These are phyloP conservation scores for Ustilago crameri DNA, from an alignment of 1,284 basidiomycete species.

Conservation along the genomic window DNA sequence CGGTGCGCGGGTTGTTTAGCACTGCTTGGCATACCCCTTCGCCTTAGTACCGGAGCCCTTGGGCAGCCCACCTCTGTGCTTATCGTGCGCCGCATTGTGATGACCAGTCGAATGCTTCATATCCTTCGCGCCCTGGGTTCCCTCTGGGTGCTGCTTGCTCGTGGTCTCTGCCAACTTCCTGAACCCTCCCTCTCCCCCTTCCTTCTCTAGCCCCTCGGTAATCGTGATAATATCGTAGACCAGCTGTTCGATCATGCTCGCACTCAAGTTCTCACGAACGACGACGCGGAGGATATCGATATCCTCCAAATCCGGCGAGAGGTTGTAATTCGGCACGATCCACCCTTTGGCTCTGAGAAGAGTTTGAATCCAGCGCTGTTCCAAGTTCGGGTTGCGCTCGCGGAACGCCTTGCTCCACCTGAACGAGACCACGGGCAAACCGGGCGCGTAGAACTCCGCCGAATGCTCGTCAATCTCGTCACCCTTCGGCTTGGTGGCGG, in stretches of 20 bases:
- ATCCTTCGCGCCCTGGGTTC: slow-evolving; percentile 8
- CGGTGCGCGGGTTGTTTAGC: too few species aligned
- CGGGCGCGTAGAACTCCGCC: slow-evolving; percentile 76
- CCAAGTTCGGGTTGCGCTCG: slow-evolving; percentile 53
- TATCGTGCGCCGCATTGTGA: slow-evolving; percentile 40
- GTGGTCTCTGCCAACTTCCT: slow-evolving; percentile 31
- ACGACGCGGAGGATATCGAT: slow-evolving; percentile 66
- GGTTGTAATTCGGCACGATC: slow-evolving; percentile 70
- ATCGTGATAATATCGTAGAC: slow-evolving; percentile 64
- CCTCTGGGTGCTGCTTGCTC: slow-evolving; percentile 6
- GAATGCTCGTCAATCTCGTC: slow-evolving; percentile 58
- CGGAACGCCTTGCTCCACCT: slow-evolving; percentile 77
- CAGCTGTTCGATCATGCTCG: slow-evolving; percentile 63
- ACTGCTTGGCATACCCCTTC: slow-evolving; percentile 61
- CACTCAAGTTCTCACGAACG: slow-evolving; percentile 60
- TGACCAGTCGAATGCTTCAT: slow-evolving; percentile 10
- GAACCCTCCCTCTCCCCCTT: slow-evolving; percentile 28
- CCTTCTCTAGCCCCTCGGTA: slow-evolving; percentile 54
- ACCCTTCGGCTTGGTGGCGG: slow-evolving; percentile 48
- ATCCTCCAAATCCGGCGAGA: slow-evolving; percentile 52
- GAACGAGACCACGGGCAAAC: slow-evolving; percentile 91
- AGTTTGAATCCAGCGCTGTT: slow-evolving; percentile 90
- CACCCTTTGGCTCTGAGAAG: slow-evolving; percentile 81
- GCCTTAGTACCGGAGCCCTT: slow-evolving; percentile 43
- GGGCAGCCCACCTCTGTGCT: slow-evolving; percentile 43